These are phyloP conservation scores for Nemania sp. DNA, from an alignment of 2,329 filamentous ascomycete species.

Conservation along the genomic window DNA sequence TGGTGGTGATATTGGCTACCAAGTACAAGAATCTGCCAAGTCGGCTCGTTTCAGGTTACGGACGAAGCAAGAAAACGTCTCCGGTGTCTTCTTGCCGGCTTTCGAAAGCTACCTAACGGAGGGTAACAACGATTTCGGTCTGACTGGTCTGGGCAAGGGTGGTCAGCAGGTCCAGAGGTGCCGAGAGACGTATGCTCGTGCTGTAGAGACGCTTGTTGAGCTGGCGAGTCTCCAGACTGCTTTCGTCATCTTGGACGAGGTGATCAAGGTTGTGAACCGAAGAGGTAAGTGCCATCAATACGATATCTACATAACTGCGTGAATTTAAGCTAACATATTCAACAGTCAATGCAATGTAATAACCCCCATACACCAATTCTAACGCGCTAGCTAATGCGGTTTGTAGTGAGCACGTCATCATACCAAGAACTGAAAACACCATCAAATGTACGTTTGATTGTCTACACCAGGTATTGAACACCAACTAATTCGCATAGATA, in stretches of 20 bases:
- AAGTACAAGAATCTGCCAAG: constrained; percentile 96
- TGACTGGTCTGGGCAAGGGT: constrained; percentile 96
- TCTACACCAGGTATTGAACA: background rate
- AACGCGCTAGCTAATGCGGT: constrained; percentile 41
- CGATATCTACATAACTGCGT: no score
- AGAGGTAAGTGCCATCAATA: constrained; percentile 71
- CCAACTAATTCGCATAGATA: constrained; percentile 66
- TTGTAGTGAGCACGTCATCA: constrained; percentile 87
- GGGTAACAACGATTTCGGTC: constrained; percentile 92
- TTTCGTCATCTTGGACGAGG: constrained; percentile 97
- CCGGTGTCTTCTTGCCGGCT: constrained; percentile 90
- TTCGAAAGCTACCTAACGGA: constrained; percentile 94
- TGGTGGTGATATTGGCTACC: constrained; percentile 94
- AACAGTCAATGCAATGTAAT: constrained; percentile 89
- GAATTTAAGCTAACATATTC: constrained; percentile 47
- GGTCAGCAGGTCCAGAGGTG: constrained; percentile 97
- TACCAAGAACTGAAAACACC: constrained; percentile 98
- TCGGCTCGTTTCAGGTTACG: constrained; percentile 91
- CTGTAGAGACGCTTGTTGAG: constrained; percentile 95
- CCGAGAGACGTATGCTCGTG: constrained; percentile 93
- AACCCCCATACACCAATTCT: background rate
- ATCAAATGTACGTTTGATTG: constrained; percentile 81
- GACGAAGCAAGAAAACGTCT: constrained; percentile 98
- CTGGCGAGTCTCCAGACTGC: constrained; percentile 96
- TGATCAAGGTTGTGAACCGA: constrained; percentile 98